phyloP scores from a whole-genome alignment of 805 yeast genomes.

The Sugiyamaella mastotermitis region DNA sequence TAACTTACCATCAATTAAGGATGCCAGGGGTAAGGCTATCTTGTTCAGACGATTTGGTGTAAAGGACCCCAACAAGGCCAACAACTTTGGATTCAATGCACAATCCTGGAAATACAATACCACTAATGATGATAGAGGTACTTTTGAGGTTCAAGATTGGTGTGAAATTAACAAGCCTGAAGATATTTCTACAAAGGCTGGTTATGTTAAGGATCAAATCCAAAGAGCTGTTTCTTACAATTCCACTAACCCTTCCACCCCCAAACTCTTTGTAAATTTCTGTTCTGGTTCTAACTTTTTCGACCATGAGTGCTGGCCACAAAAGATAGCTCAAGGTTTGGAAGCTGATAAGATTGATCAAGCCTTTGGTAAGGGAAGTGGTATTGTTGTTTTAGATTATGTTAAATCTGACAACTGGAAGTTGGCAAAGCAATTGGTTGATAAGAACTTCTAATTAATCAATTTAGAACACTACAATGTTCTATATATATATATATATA shows the following conservation, averaged over 20 bases:
- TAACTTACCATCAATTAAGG: constrained; percentile 52
- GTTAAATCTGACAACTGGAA: constrained; percentile 56
- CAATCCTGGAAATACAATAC: constrained; percentile 61
- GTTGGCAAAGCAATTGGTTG: neutral
- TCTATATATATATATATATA: no score
- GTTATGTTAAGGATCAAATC: constrained; percentile 51
- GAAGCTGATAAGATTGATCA: constrained; percentile 4
- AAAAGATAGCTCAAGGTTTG: constrained; percentile 44
- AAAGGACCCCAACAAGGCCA: constrained; percentile 25
- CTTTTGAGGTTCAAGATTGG: constrained; percentile 64
- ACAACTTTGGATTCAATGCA: constrained; percentile 58
- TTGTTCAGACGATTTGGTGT: constrained; percentile 71
- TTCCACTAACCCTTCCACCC: constrained; percentile 32
- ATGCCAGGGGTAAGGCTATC: constrained; percentile 59
- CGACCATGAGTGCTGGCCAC: constrained; percentile 70
- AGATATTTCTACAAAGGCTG: constrained; percentile 52
- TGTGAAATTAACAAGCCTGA: constrained; percentile 51
- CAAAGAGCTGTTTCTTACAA: constrained; percentile 47
- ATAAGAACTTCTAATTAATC: constrained; percentile 1
- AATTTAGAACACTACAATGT: no score
- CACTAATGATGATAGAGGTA: constrained; percentile 57
- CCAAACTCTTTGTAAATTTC: constrained; percentile 63
- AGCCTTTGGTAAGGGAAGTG: constrained; percentile 44
- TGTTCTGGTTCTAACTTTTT: constrained; percentile 70
- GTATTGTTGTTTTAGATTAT: constrained; percentile 64